phyloP scores from a whole-genome alignment of 208 protist species.

The Acanthamoeba castellanii region DNA sequence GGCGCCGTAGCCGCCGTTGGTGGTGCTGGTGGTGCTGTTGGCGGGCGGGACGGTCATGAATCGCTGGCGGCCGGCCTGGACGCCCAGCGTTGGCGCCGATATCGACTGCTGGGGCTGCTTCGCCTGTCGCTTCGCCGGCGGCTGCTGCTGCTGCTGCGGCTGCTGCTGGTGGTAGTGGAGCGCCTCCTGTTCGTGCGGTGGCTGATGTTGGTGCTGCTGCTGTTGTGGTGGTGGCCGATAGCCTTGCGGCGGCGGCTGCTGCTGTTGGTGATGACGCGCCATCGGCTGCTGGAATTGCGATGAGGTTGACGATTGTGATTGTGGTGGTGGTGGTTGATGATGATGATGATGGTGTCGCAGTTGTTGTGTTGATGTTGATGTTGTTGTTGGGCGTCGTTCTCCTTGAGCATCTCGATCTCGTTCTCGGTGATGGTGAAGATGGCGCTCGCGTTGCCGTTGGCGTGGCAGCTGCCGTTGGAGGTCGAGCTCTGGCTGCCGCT shows the following conservation, averaged over 20 bases:
- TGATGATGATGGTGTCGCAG: neutral
- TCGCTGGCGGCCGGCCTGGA: neutral
- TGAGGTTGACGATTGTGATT: neutral
- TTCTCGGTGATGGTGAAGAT: conserved; percentile 55
- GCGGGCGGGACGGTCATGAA: neutral
- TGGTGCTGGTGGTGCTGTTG: neutral
- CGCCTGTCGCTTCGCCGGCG: neutral
- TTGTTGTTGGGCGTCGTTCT: neutral
- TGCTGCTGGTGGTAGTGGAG: neutral
- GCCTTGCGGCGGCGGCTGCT: neutral
- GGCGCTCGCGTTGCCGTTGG: neutral
- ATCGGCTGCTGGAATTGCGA: neutral
- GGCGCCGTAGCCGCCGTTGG: neutral
- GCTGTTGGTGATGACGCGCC: neutral
- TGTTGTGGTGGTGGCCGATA: too few species aligned
- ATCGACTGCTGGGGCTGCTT: neutral
- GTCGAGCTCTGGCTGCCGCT: too few species aligned
- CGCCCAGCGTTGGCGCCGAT: neutral
- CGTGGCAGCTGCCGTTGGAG: neutral
- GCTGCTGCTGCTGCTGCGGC: neutral
- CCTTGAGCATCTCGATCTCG: conserved; percentile 55
- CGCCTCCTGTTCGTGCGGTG: too few species aligned
- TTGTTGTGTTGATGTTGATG: neutral
- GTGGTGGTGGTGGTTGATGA: neutral
- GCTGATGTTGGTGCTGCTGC: too few species aligned